Base-by-base conservation (phyloP, 2,329 filamentous ascomycete genomes). In the Diaporthe humulicola region DNA sequence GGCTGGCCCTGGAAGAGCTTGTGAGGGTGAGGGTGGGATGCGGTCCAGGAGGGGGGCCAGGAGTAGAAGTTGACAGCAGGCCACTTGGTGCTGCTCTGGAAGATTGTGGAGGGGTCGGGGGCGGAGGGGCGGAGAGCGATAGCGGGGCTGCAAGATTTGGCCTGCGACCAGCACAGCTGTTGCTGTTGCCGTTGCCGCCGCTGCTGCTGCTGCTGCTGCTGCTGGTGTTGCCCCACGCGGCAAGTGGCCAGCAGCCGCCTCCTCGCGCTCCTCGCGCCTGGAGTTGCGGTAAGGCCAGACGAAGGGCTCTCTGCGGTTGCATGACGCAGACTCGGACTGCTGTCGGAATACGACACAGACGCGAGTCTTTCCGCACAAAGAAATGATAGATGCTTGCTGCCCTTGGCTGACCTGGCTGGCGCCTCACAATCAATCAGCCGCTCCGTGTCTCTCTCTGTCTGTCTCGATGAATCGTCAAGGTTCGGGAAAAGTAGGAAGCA, bases 1-100 rank as follows among this genome's bases (percentile, higher is more conserved):
- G 77, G 77, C 78, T 77, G 66, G 75, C 71, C 73, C 76, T 76
- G 71, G 73, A 74, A 64, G 69, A 61, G 76, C 76, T 74, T 73
- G 17, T 73, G 58, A n/a, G 56, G 71, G 33, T 52, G 56, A 28
- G 10, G 57, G 54, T 45, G 30, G 57, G 69, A 25, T 25, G n/a
- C 12, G 40, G 38, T 70, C 36, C 64, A 60, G 61, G 33, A 71
- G 54, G 69, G 61, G 70, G 70, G 42, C 33, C 19, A 70, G 71
- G 48, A 73, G 50, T 72, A 70, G 71, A 54, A 73, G 50, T 72
- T 54, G 74, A 61, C 57, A 73, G 50, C 71, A 52, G 70, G 69
- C 60, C 67, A 71, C 30, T 48, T 57, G 74, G 19, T 56, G 15
- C 22, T 54, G 48, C 45, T 54, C 45, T 48, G 38, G 45, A 58